phyloP scores from a whole-genome alignment of 2,329 filamentous ascomycete species.

The Hypoxylon sp. region DNA sequence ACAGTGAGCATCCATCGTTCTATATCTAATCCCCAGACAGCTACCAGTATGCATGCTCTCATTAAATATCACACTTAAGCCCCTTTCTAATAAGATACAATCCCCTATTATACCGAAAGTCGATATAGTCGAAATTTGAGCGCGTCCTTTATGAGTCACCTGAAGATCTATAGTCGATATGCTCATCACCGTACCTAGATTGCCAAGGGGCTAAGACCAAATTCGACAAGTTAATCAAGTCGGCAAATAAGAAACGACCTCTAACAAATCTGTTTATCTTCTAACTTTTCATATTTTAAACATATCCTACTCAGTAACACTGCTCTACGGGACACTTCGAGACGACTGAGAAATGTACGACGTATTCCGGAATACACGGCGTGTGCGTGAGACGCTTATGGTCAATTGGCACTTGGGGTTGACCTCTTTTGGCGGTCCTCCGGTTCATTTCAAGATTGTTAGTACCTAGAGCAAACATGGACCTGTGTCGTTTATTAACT shows the following conservation, averaged over 20 bases:
- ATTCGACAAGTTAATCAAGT: neutral
- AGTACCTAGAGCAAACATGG: conserved; percentile 38
- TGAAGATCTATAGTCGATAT: neutral
- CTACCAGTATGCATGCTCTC: no score
- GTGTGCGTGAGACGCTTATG: neutral
- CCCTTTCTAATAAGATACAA: neutral
- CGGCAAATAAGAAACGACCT: neutral
- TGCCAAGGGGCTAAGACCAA: neutral
- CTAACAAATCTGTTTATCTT: neutral
- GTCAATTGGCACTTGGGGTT: conserved; percentile 73
- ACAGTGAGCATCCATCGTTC: no score
- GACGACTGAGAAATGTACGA: neutral
- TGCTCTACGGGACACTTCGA: neutral
- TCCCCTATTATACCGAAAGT: neutral
- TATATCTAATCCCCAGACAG: no score
- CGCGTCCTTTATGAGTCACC: neutral
- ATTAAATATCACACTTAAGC: no score
- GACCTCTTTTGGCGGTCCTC: conserved; percentile 76
- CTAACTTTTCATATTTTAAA: no score
- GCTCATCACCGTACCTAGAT: neutral
- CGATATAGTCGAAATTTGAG: neutral
- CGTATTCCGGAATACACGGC: neutral
- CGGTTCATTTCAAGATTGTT: conserved; percentile 78
- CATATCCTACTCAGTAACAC: no score
- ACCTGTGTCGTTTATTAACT: neutral